phyloP scores from a whole-genome alignment of 352 stramenopile species.

The Pythium guiyangense region DNA sequence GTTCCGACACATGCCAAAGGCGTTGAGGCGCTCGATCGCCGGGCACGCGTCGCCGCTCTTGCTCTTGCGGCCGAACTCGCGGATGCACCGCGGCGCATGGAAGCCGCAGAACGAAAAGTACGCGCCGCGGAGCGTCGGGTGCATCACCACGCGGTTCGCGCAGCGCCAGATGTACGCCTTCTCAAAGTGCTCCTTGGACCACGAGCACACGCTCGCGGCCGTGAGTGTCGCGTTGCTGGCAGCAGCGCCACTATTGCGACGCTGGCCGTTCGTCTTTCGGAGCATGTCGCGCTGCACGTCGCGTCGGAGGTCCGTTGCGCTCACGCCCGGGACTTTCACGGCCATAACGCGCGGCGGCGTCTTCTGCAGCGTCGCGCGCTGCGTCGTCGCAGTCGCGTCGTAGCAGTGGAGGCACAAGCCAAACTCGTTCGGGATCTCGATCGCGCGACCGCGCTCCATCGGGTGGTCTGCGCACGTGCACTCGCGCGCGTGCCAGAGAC shows the following conservation, averaged over 20 bases:
- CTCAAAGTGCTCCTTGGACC: constrained; percentile 58
- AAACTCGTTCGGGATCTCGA: constrained; percentile 56
- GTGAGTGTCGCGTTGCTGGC: constrained; percentile 9
- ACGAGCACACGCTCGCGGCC: constrained; percentile 32
- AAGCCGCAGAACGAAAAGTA: constrained; percentile 67
- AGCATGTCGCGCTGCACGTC: constrained; percentile 20
- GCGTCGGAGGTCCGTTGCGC: constrained; percentile 19
- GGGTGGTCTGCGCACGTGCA: constrained; percentile 39
- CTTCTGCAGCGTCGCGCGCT: constrained; percentile 45
- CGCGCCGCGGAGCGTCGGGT: constrained; percentile 42
- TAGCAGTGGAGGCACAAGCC: constrained; percentile 60
- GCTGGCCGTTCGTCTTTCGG: constrained; percentile 9
- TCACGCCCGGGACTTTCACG: constrained; percentile 40
- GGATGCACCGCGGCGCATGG: constrained; percentile 52
- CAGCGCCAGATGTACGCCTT: constrained; percentile 53
- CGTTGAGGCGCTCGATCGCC: constrained; percentile 45
- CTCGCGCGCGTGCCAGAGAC: constrained; percentile 48
- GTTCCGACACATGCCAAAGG: constrained; percentile 67
- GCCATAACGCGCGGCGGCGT: constrained; percentile 28
- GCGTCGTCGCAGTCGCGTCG: constrained; percentile 30
- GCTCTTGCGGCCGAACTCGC: constrained; percentile 44
- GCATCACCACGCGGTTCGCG: constrained; percentile 50
- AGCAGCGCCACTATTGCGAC: background rate
- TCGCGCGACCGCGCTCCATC: constrained; percentile 38
- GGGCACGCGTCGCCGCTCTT: constrained; percentile 25